Evolutionary conservation across 495 filamentous ascomycete species (phyloP).

Genomic region (Monascus purpureus): DNA sequence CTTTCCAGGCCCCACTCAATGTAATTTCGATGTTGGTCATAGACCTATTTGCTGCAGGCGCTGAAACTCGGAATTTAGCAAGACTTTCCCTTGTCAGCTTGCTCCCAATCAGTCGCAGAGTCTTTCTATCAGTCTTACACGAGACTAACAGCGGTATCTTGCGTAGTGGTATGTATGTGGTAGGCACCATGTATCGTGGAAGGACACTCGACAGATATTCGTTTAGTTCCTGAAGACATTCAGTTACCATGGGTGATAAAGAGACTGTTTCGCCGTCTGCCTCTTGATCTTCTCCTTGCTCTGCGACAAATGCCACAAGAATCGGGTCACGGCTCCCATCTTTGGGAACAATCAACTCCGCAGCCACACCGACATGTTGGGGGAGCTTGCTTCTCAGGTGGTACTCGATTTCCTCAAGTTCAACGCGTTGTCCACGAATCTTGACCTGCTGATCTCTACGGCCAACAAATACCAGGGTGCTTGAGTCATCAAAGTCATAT

Average conservation of each 20-base stretch:
- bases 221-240: conserved; percentile 1
- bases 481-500: conserved; percentile 26
- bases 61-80: neutral
- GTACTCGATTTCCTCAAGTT: conserved; percentile 39
- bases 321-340: conserved; percentile 1
- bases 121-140: conserved; percentile 37
- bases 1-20: conserved; percentile 9
- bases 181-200: conserved; percentile 34
- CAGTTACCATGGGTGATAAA: neutral
- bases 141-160: conserved; percentile 32
- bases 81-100: conserved; percentile 1
- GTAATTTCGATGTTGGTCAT: conserved; percentile 17
- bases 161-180: conserved; percentile 29
- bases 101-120: conserved; percentile 9
- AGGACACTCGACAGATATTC: conserved; percentile 24
- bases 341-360: conserved; percentile 4
- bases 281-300: conserved; percentile 1
- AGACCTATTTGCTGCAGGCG: neutral
- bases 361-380: conserved; percentile 4
- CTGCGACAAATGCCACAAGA: conserved; percentile 3
- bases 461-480: conserved; percentile 29
- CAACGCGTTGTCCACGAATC: conserved; percentile 37
- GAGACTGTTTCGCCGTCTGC: neutral
- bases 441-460: conserved; percentile 41
- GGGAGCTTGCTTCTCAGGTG: conserved; percentile 7